Percentiles rank a stretch among this genome's conserved stretches.
Conservation (phyloP, 805 yeast species). For the Cyberlindnera samutprakarnensis region DNA sequence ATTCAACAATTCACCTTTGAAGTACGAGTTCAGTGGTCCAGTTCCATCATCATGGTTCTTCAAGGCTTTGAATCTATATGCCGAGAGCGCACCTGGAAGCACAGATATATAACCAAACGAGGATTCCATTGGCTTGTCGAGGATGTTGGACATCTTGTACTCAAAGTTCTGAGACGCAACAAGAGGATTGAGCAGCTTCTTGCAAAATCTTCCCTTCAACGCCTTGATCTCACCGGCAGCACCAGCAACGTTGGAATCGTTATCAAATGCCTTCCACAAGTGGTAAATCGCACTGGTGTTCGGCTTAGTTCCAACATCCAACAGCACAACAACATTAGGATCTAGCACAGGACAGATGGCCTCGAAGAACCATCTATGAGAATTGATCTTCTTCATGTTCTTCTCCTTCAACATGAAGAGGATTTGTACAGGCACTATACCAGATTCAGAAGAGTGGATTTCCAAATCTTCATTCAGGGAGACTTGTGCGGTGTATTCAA, state of each 20-base stretch:
- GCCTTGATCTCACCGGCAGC: constrained; percentile 98
- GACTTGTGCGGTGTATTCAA: constrained; percentile 94
- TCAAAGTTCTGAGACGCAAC: constrained; percentile 97
- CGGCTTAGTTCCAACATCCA: constrained; percentile 99
- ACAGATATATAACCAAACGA: constrained; percentile 90
- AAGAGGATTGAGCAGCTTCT: constrained; percentile 75
- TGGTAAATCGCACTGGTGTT: constrained; percentile 82
- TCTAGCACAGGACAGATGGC: constrained; percentile 88
- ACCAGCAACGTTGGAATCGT: constrained; percentile 95
- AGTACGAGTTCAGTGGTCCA: constrained; percentile 85
- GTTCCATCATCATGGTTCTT: constrained; percentile 82
- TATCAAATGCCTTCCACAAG: constrained; percentile 95
- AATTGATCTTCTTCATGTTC: constrained; percentile 89
- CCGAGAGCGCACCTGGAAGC: constrained; percentile 92
- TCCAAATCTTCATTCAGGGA: constrained; percentile 84
- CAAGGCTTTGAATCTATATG: constrained; percentile 85
- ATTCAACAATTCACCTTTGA: constrained; percentile 73
- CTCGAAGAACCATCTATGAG: constrained; percentile 96
- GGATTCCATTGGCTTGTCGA: constrained; percentile 92
- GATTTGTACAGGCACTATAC: constrained; percentile 90
- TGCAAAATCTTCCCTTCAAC: constrained; percentile 86
- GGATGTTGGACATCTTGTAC: constrained; percentile 92
- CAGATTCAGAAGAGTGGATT: constrained; percentile 85
- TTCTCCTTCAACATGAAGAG: constrained; percentile 88
- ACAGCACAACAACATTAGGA: constrained; percentile 81